A percentile compares a stretch with the other conserved stretches of the same genome.
Evolutionary conservation across 202 grass and related monocot genomes (phyloP).

Genomic region (Elaeis oleifera): DNA sequence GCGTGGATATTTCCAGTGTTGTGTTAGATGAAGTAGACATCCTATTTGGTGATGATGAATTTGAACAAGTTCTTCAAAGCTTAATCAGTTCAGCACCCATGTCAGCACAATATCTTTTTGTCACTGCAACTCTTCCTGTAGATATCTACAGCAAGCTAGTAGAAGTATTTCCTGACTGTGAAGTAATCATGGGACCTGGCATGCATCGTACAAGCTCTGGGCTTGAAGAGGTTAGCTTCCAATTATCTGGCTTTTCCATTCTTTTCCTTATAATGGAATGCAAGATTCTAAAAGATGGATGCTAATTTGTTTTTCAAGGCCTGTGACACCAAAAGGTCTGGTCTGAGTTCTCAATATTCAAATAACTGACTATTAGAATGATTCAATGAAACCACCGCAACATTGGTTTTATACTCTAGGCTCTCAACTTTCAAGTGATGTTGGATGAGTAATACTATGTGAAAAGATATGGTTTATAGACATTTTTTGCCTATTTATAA

Average conservation of each 20-base stretch:
- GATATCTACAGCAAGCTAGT: slow-evolving; percentile 93
- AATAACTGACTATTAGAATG: too few species aligned
- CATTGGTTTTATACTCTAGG: too few species aligned
- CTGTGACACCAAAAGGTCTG: too few species aligned
- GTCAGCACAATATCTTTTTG: slow-evolving; percentile 81
- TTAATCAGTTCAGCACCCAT: slow-evolving; percentile 62
- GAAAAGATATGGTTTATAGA: too few species aligned
- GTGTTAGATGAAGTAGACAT: slow-evolving; percentile 94
- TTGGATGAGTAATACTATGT: too few species aligned
- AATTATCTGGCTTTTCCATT: background rate
- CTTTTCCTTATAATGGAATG: background rate
- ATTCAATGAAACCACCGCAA: too few species aligned
- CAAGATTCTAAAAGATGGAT: too few species aligned
- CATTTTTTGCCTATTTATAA: too few species aligned
- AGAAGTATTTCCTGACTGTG: slow-evolving; percentile 82
- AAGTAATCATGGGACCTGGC: slow-evolving; percentile 83
- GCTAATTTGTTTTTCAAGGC: too few species aligned
- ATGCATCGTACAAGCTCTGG: slow-evolving; percentile 83
- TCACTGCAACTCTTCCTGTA: slow-evolving; percentile 72
- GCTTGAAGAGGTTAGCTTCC: slow-evolving; percentile 69
- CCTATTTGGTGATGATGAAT: slow-evolving; percentile 74
- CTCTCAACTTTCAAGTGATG: too few species aligned
- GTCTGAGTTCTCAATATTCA: too few species aligned
- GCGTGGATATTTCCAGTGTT: slow-evolving; percentile 37
- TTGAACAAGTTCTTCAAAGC: slow-evolving; percentile 77